Base-by-base conservation (phyloP, 495 filamentous ascomycete genomes). In the Aspergillus homomorphus region DNA sequence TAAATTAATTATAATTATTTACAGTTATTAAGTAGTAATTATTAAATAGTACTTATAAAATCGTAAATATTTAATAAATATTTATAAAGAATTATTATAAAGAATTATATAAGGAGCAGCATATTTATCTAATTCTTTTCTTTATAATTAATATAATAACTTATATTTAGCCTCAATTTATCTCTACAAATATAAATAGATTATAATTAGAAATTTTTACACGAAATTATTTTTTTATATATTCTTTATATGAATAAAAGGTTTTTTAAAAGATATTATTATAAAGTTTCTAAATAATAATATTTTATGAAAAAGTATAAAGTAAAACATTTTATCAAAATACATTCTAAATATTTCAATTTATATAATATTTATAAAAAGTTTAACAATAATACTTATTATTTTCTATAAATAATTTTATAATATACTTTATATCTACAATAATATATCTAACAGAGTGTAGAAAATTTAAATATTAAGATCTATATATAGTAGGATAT, bases 21-120 rank as follows among this genome's bases (percentile, higher is more conserved):
- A 38, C 12, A 38, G 33, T 10, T 38, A 38, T 38, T 38, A 38
- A 10, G 15, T 14, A 10, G 15, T 38, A 10, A 38, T 38, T 38
- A 38, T 38, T 2, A 38, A n/a, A n/a, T n/a, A n/a, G n/a, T n/a
- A n/a, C n/a, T n/a, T n/a, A n/a, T n/a, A 20, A 50, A 57, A 57
- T 42, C 26, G 44, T 6, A 30, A 19, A 6, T 45, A 18, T 33
- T 41, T 22, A 38, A 19, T 57, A 8, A 28, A 50, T 10, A n/a
- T 16, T 16, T 57, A 46, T 41, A 22, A 30, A 18, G 23, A n/a
- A 58, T 58, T 58, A 28, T 58, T 58, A 51, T 58, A 58, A 4
- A 19, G 46, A 58, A 58, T 23, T 58, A n/a, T 46, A 44, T 44
- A 20, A 58, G 15, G 0, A 44, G 28, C 45, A 58, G 9, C 20